phyloP scores from a whole-genome alignment of 2,329 filamentous ascomycete genomes.

The Nigrospora osmanthi region DNA sequence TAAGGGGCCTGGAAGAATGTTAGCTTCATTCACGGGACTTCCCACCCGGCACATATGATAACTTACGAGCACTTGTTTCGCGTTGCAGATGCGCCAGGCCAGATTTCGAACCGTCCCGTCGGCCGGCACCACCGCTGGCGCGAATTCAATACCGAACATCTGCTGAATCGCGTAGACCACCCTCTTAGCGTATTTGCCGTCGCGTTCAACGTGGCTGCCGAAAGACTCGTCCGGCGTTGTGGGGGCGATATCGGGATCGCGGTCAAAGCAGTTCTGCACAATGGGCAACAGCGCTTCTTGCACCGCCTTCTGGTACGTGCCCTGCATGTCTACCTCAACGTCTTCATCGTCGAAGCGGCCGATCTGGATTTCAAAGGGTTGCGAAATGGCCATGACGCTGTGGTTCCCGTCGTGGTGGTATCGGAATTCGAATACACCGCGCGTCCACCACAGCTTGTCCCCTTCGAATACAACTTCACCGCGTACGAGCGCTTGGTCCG shows the following conservation, averaged over 20 bases:
- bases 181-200: constrained; percentile 80
- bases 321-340: constrained; percentile 50
- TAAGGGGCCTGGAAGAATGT: constrained; percentile 51
- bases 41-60: not conserved
- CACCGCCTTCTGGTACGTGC: constrained; percentile 59
- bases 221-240: constrained; percentile 72
- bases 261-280: constrained; percentile 86
- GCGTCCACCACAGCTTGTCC: constrained; percentile 95
- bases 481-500: constrained; percentile 52
- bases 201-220: constrained; percentile 75
- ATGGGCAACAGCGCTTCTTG: constrained; percentile 74
- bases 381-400: constrained; percentile 87
- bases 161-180: constrained; percentile 92
- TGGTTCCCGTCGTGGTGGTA: constrained; percentile 93
- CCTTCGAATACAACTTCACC: constrained; percentile 85
- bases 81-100: constrained; percentile 91
- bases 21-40: constrained; percentile 6
- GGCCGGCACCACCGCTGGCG: constrained; percentile 82
- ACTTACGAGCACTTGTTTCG: constrained; percentile 85
- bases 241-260: constrained; percentile 85
- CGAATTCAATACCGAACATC: constrained; percentile 97
- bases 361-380: constrained; percentile 87
- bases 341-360: constrained; percentile 72
- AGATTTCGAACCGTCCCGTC: constrained; percentile 87
- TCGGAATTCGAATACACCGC: constrained; percentile 92